Evolutionary conservation across 2,329 filamentous ascomycete genomes (phyloP), one percentile per base, ranked within the genome.

Genomic region (Cytospora piceicola): DNA sequence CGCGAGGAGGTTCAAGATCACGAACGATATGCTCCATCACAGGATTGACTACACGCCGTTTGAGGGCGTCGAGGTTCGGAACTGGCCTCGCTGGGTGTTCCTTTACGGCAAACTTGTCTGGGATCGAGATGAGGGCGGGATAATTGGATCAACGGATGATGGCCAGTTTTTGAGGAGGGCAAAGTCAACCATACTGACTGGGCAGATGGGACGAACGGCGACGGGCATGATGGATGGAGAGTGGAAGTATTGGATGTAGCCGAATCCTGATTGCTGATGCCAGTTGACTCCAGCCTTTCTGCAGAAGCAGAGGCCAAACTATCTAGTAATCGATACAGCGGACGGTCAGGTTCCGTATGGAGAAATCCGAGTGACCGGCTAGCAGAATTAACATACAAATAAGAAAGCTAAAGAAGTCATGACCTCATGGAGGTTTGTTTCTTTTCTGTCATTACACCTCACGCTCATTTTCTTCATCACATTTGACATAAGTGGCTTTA

Each of bases 41-140:
- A 80, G 85, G 67, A 82, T 87, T 2, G 86, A 89, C 70, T 88
- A 89, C 70, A 88, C 86, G 11, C 86, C 86, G 0, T 89, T 84
- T 69, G 86, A 89, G 72, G 85, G 86, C 0, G 79, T 78, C 58
- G 75, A 71, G n/a, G 71, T 89, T 51, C 79, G 78, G 32, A 85
- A 89, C 65, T 89, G 87, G 86, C 86, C 86, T 14, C 78, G 86
- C 24, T 88, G 84, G 71, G 88, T 85, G 0, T 77, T 89, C 9
- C 69, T 90, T 52, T 75, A 87, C 63, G 87, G 87, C 0, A 75
- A 83, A 67, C 79, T 89, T 0, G 82, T 88, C 1, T 89, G 83
- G 85, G 83, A 85, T 68, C 78, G 79, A 46, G 83, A 85, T 17
- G 75, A 78, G n/a, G 83, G 77, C 1, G 84, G 85, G 0, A 55